Percentiles rank a stretch among this genome's conserved stretches.
These are phyloP conservation scores for Clitocybe nebularis DNA, from an alignment of 1,284 basidiomycete species.

Conservation along the genomic window DNA sequence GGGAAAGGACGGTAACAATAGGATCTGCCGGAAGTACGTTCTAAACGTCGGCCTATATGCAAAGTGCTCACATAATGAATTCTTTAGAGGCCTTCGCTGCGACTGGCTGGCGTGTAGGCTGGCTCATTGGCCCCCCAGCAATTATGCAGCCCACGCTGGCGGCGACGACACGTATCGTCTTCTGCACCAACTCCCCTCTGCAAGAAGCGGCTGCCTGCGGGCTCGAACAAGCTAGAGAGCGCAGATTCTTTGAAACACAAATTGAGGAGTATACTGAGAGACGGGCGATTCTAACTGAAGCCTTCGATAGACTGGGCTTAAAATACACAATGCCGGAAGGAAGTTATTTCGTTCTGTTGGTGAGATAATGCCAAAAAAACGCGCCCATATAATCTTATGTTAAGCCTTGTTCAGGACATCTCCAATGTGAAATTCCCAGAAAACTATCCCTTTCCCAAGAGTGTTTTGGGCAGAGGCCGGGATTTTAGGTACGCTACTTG, in stretches of 20 bases:
- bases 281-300: constrained; percentile 67
- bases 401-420: constrained; percentile 77
- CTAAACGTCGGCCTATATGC: neutral
- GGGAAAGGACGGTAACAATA: constrained; percentile 72
- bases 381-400: no score
- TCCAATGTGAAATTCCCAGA: constrained; percentile 79
- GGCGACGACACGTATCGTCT: constrained; percentile 91
- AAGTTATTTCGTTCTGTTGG: constrained; percentile 86
- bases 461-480: constrained; percentile 74
- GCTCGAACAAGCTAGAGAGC: constrained; percentile 70
- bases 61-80: constrained; percentile 10
- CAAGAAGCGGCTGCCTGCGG: constrained; percentile 92
- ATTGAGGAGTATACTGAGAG: constrained; percentile 79
- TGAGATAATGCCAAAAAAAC: no score
- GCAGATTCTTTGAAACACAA: constrained; percentile 82
- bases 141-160: constrained; percentile 87
- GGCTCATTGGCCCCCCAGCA: constrained; percentile 85
- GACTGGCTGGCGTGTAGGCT: constrained; percentile 97
- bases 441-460: constrained; percentile 78
- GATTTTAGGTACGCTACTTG: constrained; percentile 71
- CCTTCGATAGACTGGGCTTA: constrained; percentile 84
- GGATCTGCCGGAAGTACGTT: constrained; percentile 48
- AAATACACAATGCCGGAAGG: constrained; percentile 88
- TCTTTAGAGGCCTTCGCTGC: constrained; percentile 88
- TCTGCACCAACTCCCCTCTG: constrained; percentile 88